Evolutionary conservation across 805 yeast genomes (phyloP).

Genomic region (Cyberlindnera bimundalis): DNA sequence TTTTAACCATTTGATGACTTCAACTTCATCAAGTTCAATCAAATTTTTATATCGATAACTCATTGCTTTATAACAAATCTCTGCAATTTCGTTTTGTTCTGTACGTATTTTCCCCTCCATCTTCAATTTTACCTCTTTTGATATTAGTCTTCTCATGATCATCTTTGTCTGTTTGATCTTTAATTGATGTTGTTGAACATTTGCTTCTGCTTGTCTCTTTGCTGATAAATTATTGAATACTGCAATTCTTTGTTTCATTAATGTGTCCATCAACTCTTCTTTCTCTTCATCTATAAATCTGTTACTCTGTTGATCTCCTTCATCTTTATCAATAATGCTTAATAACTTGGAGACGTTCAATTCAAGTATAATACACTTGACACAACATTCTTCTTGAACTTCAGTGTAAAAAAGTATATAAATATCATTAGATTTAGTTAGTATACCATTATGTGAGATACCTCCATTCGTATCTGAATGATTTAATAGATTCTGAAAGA

Average conservation of each 20-base stretch:
- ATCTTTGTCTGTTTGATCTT: conserved; percentile 16
- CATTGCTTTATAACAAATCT: conserved; percentile 25
- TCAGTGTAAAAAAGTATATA: conserved; percentile 25
- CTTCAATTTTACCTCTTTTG: conserved; percentile 15
- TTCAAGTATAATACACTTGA: conserved; percentile 23
- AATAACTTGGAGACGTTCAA: conserved; percentile 12
- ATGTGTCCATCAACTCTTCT: conserved; percentile 26
- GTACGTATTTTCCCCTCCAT: conserved; percentile 16
- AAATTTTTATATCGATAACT: conserved; percentile 18
- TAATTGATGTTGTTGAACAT: conserved; percentile 21
- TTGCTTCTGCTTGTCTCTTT: conserved; percentile 18
- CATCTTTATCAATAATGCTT: conserved; percentile 6
- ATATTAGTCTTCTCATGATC: conserved; percentile 18
- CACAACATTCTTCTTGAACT: conserved; percentile 4
- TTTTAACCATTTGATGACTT: conserved; percentile 21
- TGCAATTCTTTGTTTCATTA: conserved; percentile 17
- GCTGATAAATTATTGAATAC: conserved; percentile 18
- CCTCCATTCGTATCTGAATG: conserved; percentile 14
- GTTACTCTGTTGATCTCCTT: neutral
- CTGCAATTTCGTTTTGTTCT: conserved; percentile 24
- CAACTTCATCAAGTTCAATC: conserved; percentile 9
- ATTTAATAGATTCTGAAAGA: conserved; percentile 19
- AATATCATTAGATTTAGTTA: conserved; percentile 11
- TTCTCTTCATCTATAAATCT: conserved; percentile 25
- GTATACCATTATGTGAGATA: conserved; percentile 14